Base-by-base conservation (phyloP, 305 asterid genomes). In the Fraxinus ornus region DNA sequence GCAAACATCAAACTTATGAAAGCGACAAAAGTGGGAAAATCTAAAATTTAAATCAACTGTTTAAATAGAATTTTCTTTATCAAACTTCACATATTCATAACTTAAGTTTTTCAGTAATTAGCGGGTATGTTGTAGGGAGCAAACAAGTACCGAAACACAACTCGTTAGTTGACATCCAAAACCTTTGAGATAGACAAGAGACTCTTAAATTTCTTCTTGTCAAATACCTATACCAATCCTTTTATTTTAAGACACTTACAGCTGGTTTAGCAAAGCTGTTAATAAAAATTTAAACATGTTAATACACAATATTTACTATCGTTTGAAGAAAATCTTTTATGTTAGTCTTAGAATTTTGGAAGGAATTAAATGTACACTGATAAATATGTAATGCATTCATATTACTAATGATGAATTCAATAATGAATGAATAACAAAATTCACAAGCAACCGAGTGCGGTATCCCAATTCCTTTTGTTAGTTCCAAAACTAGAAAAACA, bases 31-130 rank as follows among this genome's bases (percentile, higher is more conserved):
- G 44, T 71, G 68, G 24, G 35, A 76, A 82, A 21, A 82, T 30
- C 30, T 57, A 52, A 10, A 81, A 76, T 60, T 79, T 24, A 73
- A 78, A 72, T 24, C 79, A 70, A 49, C 44, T 22, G 22, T 10
- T 62, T 36, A 78, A 73, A 83, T 19, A 83, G 64, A 22, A 78
- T n/a, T 26, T 19, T 68, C 70, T 55, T 55, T 55, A 55, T n/a
- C 26, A 55, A 55, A 55, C 66, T 55, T 55, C 10, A 55, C 66
- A 55, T 55, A 55, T 55, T 55, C 66, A 55, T 55, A 55, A 55
- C 66, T 55, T 2, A 19, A 2, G 26, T 55, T 55, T 55, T 55
- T 55, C 66, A n/a, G 66, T 55, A n/a, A 55, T 55, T 55, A n/a
- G 66, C 66, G 10, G 26, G 24, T 55, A 55, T 55, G 24, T 19